These are phyloP conservation scores for Cyberlindnera euphorbiae DNA, from an alignment of 805 yeast species.

Conservation along the genomic window DNA sequence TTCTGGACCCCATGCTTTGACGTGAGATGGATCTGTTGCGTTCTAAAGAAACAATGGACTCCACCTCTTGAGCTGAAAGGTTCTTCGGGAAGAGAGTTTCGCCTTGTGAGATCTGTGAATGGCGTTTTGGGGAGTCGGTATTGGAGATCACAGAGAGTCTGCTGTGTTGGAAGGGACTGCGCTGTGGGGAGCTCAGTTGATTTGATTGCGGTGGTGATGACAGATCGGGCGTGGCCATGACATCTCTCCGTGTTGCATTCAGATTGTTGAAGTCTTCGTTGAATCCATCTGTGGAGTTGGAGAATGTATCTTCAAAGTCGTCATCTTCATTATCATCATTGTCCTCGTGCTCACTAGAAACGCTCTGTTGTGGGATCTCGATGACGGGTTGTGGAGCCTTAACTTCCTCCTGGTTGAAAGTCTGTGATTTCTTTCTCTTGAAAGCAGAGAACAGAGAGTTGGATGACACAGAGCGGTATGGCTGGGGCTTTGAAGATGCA, in stretches of 20 bases:
- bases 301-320: constrained; percentile 6
- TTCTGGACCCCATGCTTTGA: constrained; percentile 7
- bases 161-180: constrained; percentile 2
- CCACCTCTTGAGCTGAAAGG: constrained; percentile 62
- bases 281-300: constrained; percentile 18
- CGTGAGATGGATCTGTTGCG: constrained; percentile 57
- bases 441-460: constrained; percentile 25
- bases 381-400: constrained; percentile 1
- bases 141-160: constrained; percentile 9
- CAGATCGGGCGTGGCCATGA: neutral
- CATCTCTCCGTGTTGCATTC: neutral
- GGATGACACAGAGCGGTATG: constrained; percentile 23
- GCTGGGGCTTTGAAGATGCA: neutral
- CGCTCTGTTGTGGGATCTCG: neutral
- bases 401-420: neutral
- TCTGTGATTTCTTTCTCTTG: constrained; percentile 15
- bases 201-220: neutral
- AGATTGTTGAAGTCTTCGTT: constrained; percentile 25
- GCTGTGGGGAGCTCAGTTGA: neutral
- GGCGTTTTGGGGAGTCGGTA: constrained; percentile 3
- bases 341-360: neutral
- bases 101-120: constrained; percentile 31
- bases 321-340: neutral
- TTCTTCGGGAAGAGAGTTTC: constrained; percentile 71
- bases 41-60: constrained; percentile 64